Evolutionary conservation across 352 stramenopile genomes (phyloP).

Genomic region (Phytopythium litorale): DNA sequence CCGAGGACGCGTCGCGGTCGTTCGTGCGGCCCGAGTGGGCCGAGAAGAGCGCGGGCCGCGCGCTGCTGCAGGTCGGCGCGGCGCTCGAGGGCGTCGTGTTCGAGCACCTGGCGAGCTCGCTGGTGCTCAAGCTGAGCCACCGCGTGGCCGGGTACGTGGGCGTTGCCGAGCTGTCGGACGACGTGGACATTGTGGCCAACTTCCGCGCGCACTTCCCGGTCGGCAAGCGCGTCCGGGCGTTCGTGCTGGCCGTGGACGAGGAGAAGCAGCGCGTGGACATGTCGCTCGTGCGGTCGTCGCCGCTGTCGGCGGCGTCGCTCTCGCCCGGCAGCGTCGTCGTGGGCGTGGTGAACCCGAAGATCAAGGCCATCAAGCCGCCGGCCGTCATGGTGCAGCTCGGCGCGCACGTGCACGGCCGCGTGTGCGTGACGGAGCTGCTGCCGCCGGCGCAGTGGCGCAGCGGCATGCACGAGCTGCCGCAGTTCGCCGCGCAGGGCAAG

Average conservation of each 20-base stretch:
- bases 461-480: constrained; percentile 57
- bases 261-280: constrained; percentile 76
- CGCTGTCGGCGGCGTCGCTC: constrained; percentile 20
- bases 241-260: constrained; percentile 59
- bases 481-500: constrained; percentile 51
- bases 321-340: constrained; percentile 55
- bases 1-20: constrained; percentile 28
- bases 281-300: constrained; percentile 49
- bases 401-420: constrained; percentile 69
- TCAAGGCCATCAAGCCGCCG: constrained; percentile 66
- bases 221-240: constrained; percentile 68
- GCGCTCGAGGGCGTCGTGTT: constrained; percentile 65
- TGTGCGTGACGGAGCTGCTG: constrained; percentile 78
- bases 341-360: constrained; percentile 69
- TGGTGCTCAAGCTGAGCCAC: constrained; percentile 72
- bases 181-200: constrained; percentile 47
- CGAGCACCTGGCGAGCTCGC: constrained; percentile 47
- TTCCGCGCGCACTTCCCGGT: constrained; percentile 75
- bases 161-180: constrained; percentile 62
- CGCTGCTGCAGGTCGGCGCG: constrained; percentile 58
- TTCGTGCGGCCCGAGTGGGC: constrained; percentile 78
- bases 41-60: constrained; percentile 57
- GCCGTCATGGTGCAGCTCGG: constrained; percentile 85
- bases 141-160: constrained; percentile 60
- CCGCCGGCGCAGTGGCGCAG: constrained; percentile 55